Evolutionary conservation across 2,329 filamentous ascomycete genomes (phyloP), one percentile per base, ranked within the genome.

Genomic region (Neoarthrinium moseri): DNA sequence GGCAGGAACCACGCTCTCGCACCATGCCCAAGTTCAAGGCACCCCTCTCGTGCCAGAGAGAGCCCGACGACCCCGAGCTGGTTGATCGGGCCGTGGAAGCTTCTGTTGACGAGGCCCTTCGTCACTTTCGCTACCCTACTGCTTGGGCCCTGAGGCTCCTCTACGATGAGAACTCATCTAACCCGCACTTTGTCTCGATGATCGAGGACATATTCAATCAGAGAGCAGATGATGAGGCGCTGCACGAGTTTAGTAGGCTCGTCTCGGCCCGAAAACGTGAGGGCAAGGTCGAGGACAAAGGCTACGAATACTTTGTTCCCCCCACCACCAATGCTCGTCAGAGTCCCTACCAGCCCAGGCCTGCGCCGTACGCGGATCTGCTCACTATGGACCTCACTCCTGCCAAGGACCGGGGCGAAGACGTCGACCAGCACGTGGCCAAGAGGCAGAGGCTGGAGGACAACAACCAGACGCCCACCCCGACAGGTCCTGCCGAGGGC

Each of bases 131-230:
- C 48, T 84, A 80, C 59, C 78, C 80, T 44, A 84, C 81, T 7
- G 82, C 81, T 2, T 84, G 75, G 68, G 80, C 81, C 33, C 68
- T 85, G 48, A 72, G 80, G 43, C 75, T 72, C 12, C 68, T 84
- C 49, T 84, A 81, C 61, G 79, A 84, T 52, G 78, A 84, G 57
- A 73, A 76, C 49, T 69, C 70, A 35, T 61, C 66, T 30, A 71
- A 83, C 52, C 63, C 70, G 13, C 65, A 66, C 27, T 81, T 83
- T 55, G 67, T 84, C 47, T 64, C 69, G 50, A 75, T 84, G 70
- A 65, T 84, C 36, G 76, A 81, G 61, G 73, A 77, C 49, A 70
- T 84, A 35, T 83, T 76, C 60, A 68, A 71, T 52, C 78, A 82
- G 56, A 77, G 72, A 15, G 80, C 80, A n/a, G 74, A 77, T 51